Evolutionary conservation across 768 basidiomycete species (phyloP).

Genomic region (Agaricus blazei): DNA sequence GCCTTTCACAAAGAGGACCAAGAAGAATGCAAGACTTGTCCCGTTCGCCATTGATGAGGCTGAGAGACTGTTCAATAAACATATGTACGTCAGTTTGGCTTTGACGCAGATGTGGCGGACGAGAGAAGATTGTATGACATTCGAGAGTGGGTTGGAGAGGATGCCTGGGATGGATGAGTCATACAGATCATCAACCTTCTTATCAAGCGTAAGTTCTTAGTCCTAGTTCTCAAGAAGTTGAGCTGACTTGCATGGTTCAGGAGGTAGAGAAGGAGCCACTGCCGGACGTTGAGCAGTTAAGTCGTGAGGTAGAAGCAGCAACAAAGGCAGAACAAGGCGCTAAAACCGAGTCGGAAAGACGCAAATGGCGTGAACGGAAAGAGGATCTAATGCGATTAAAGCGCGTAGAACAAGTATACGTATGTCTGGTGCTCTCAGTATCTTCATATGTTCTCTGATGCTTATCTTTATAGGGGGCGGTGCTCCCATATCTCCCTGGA

Average conservation of each 20-base stretch:
- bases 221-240: neutral
- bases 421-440: constrained; percentile 31
- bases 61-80: constrained; percentile 80
- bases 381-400: constrained; percentile 85
- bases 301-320: constrained; percentile 70
- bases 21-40: constrained; percentile 64
- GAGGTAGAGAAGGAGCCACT: constrained; percentile 64
- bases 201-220: constrained; percentile 27
- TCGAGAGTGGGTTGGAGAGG: constrained; percentile 86
- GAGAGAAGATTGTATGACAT: constrained; percentile 90
- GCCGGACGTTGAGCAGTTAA: constrained; percentile 66
- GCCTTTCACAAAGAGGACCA: constrained; percentile 76
- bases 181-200: constrained; percentile 46
- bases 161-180: constrained; percentile 66
- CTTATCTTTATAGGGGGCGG: constrained; percentile 52
- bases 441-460: neutral
- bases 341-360: constrained; percentile 32
- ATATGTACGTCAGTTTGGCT: constrained; percentile 86
- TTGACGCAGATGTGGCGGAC: constrained; percentile 94
- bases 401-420: constrained; percentile 91
- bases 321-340: constrained; percentile 43
- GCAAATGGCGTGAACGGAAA: constrained; percentile 60
- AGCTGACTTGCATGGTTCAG: constrained; percentile 21
- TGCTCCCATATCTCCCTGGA: constrained; percentile 78
- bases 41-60: constrained; percentile 97